Base-by-base conservation (phyloP, 768 basidiomycete species). In the Lactarius pseudohatsudake region DNA sequence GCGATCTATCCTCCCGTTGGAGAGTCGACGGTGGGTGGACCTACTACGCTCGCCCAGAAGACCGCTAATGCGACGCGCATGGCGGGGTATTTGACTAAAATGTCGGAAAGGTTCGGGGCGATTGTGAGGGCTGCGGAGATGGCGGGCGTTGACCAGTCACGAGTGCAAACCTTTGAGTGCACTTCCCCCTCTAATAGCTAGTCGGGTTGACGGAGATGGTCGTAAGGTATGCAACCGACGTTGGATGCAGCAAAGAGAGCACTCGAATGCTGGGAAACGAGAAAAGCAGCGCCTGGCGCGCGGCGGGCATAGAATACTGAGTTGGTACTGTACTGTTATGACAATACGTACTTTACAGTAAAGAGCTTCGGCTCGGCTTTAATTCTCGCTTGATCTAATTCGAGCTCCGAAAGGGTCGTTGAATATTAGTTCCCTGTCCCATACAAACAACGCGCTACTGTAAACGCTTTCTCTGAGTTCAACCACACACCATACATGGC, bases 31-130 rank as follows among this genome's bases (percentile, higher is more conserved):
- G 74, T 84, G 3, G 77, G 80, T 4, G 58, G 68, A 22, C 70
- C 78, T 0, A 79, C 85, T 2, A 87, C 87, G 0, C 82, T 86
- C 3, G 82, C 84, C 0, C 92, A 96, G 73, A 86, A 89, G 70
- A 82, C 85, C 1, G 81, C 85, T 5, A 94, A 95, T 74, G 90
- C 90, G 0, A 83, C 85, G 8, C 96, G 93, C 79, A 97, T 99
- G 96, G 85, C 86, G 5, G 85, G 81, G 3, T 96, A 94, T 74
- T 81, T 98, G 40, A 77, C 81, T 50, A 89, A 86, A 74, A 96
- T 91, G 0, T 85, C 82, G 34, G 92, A 91, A 75, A 94, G 96
- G 74, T 87, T 96, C 2, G 83, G 85, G 8, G 88, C 88, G 5
- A 80, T 98, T 20, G 82, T 96, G 3, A 81, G 81, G 55, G 77